Conservation (phyloP, 2,329 filamentous ascomycete genomes). For the Mycosphaerelloides madeirae region DNA sequence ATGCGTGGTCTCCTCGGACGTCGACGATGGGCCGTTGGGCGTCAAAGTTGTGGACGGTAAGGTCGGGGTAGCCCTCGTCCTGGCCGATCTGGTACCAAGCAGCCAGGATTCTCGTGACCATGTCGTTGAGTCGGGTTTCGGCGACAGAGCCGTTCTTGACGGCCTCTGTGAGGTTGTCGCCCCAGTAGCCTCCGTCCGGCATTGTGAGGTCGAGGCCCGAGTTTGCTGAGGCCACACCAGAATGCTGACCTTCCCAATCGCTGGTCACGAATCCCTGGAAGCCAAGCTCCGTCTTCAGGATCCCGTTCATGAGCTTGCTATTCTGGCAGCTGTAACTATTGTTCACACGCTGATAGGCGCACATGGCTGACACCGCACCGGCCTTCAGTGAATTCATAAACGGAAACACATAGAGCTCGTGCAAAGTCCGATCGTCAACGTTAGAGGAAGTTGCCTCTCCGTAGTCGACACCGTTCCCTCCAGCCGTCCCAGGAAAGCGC, state of each 20-base stretch:
- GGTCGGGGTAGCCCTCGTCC: slow-evolving; percentile 35
- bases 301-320: slow-evolving; percentile 60
- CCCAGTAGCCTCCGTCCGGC: slow-evolving; percentile 42
- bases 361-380: slow-evolving; percentile 49
- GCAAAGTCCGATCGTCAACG: slow-evolving; percentile 57
- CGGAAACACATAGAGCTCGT: slow-evolving; percentile 37
- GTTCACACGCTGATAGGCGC: slow-evolving; percentile 59
- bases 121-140: slow-evolving; percentile 53
- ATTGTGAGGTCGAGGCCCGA: slow-evolving; percentile 63
- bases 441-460: slow-evolving; percentile 49
- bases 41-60: slow-evolving; percentile 18
- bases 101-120: slow-evolving; percentile 49
- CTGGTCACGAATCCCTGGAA: slow-evolving; percentile 64
- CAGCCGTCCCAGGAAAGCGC: slow-evolving; percentile 34
- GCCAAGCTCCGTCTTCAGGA: slow-evolving; percentile 66
- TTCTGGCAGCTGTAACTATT: slow-evolving; percentile 59
- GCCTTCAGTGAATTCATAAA: slow-evolving; percentile 50
- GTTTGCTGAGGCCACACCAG: slow-evolving; percentile 55
- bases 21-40: slow-evolving; percentile 49
- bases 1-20: slow-evolving; percentile 50
- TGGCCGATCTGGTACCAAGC: slow-evolving; percentile 56
- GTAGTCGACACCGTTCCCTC: too few species aligned
- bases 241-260: slow-evolving; percentile 61
- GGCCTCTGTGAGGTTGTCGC: slow-evolving; percentile 42
- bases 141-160: slow-evolving; percentile 53